Evolutionary conservation across 1,284 basidiomycete genomes (phyloP).

Genomic region (Cerioporus squamosus): DNA sequence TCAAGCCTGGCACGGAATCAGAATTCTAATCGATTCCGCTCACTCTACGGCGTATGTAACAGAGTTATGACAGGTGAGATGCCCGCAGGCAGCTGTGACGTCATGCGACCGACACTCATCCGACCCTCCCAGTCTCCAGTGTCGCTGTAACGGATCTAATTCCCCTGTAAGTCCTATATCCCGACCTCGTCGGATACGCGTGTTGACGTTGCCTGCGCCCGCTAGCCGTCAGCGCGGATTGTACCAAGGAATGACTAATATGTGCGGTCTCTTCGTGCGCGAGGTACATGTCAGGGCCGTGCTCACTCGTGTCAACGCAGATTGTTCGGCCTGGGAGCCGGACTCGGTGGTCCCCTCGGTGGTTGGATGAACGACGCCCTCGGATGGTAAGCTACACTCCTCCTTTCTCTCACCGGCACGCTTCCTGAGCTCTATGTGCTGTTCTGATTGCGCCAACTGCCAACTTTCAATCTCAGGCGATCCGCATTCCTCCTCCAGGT

Average conservation of each 20-base stretch:
- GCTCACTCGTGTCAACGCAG: conserved; percentile 40
- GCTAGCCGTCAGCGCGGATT: conserved; percentile 81
- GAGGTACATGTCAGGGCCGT: conserved; percentile 4
- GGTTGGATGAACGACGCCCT: conserved; percentile 85
- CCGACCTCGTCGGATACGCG: conserved; percentile 6
- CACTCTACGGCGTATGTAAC: conserved; percentile 14
- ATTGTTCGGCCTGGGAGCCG: conserved; percentile 77
- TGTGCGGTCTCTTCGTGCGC: conserved; percentile 49
- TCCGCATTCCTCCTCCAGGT: conserved; percentile 73
- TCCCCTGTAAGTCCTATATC: conserved; percentile 63
- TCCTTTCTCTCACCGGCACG: not conserved
- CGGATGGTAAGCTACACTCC: conserved; percentile 67
- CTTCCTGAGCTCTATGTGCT: conserved; percentile 1
- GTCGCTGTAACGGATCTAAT: conserved; percentile 81
- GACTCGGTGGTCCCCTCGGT: conserved; percentile 88
- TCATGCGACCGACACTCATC: conserved; percentile 24
- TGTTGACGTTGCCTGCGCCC: not conserved
- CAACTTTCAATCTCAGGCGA: conserved; percentile 49
- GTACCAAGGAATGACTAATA: conserved; percentile 89
- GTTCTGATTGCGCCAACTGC: conserved; percentile 13
- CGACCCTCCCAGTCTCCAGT: conserved; percentile 62
- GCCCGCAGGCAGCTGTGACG: conserved; percentile 22
- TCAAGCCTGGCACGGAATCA: conserved; percentile 17
- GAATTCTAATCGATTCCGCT: conserved; percentile 17
- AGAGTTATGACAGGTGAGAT: conserved; percentile 80